These are phyloP conservation scores for Xylariaceae sp. DNA, from an alignment of 2,329 filamentous ascomycete species.

Conservation along the genomic window DNA sequence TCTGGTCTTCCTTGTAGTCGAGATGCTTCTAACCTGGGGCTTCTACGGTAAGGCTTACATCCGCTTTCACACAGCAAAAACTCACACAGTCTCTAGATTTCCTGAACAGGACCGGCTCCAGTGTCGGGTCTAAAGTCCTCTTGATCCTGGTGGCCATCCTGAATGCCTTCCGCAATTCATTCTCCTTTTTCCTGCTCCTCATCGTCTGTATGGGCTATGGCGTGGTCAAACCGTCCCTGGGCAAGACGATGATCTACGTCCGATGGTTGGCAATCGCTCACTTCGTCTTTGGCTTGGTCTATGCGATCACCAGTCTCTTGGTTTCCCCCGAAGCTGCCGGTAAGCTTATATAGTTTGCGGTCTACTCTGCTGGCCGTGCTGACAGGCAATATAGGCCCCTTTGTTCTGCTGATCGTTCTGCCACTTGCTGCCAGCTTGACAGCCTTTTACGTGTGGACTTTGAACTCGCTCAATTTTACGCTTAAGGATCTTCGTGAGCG, in stretches of 20 bases:
- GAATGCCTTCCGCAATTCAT: conserved; percentile 91
- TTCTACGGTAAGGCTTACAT: conserved; percentile 67
- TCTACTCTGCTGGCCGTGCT: too few relatives aligned
- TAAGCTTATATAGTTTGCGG: too few relatives aligned
- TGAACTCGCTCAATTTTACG: conserved; percentile 89
- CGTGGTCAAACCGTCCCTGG: conserved; percentile 89
- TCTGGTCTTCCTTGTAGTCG: conserved; percentile 84
- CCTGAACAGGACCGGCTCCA: conserved; percentile 83
- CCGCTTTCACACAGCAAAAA: background rate
- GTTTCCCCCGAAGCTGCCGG: conserved; percentile 82
- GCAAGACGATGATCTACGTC: conserved; percentile 90
- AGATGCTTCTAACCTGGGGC: conserved; percentile 98
- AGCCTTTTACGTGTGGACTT: conserved; percentile 96
- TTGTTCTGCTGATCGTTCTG: conserved; percentile 88
- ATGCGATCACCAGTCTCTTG: conserved; percentile 82
- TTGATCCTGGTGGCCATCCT: conserved; percentile 89
- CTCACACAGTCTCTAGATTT: conserved; percentile 62
- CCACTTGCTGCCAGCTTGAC: conserved; percentile 88
- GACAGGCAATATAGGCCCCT: conserved; percentile 56
- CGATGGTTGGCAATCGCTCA: conserved; percentile 86
- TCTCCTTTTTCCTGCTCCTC: conserved; percentile 94
- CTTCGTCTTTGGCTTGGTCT: conserved; percentile 91
- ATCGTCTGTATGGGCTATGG: conserved; percentile 99
- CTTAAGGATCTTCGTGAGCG: conserved; percentile 94
- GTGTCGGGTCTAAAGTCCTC: conserved; percentile 73